These are phyloP conservation scores for Heritiera littoralis DNA, from an alignment of 345 rosid species.

Conservation along the genomic window DNA sequence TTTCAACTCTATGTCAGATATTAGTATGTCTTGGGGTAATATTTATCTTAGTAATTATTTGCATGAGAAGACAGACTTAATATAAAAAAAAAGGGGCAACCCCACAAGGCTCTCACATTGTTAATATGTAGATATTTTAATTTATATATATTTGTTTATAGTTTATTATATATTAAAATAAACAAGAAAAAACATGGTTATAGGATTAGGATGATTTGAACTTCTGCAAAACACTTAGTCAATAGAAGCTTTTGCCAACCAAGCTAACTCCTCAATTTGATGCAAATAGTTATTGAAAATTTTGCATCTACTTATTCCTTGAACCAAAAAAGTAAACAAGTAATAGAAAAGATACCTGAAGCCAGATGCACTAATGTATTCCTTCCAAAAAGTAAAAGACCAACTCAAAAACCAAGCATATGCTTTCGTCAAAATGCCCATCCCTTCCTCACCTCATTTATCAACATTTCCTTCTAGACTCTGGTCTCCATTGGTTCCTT, in stretches of 20 bases:
- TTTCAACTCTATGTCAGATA: neutral
- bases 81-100: too few relatives aligned
- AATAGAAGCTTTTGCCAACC: neutral
- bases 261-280: neutral
- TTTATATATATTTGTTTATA: too few relatives aligned
- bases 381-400: neutral
- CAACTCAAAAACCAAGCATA: neutral
- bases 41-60: neutral
- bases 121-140: too few relatives aligned
- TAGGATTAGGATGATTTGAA: neutral
- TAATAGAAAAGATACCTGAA: neutral
- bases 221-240: neutral
- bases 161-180: neutral
- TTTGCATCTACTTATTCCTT: neutral
- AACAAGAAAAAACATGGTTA: neutral
- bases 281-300: neutral
- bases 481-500: neutral
- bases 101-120: too few relatives aligned
- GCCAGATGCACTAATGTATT: neutral
- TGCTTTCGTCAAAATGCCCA: neutral
- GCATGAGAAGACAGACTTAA: neutral
- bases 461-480: neutral
- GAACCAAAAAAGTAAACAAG: neutral
- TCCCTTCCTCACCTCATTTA: neutral
- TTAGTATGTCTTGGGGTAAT: neutral